Percentiles rank a stretch among this genome's conserved stretches.
Evolutionary conservation across 176 grass and related monocot species (phyloP).

Genomic region (Puya raimondii): DNA sequence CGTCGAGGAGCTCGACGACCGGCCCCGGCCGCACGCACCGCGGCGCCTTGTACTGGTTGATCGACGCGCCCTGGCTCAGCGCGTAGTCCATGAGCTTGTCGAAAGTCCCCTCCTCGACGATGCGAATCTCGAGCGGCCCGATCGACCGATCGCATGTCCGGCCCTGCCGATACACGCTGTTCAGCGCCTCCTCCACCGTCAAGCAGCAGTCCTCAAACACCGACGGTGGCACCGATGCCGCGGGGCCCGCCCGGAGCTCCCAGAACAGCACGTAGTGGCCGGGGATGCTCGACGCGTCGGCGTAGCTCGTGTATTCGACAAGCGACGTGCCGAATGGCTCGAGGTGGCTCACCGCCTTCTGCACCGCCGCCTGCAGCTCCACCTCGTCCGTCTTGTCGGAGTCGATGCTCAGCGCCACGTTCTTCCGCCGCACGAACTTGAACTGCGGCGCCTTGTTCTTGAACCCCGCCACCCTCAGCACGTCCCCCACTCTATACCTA

Average conservation of each 20-base stretch:
- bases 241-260: conserved; percentile 55
- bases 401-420: conserved; percentile 89
- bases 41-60: conserved; percentile 99
- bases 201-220: conserved; percentile 96
- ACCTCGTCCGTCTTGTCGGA: conserved; percentile 96
- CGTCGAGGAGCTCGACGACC: conserved; percentile 71
- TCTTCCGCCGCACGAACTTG: conserved; percentile 73
- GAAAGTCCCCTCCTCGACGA: conserved; percentile 86
- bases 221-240: conserved; percentile 48
- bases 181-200: conserved; percentile 76
- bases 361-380: conserved; percentile 88
- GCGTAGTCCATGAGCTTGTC: conserved; percentile 99
- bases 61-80: conserved; percentile 76
- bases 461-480: conserved; percentile 73
- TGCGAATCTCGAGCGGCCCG: conserved; percentile 76
- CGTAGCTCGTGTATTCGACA: conserved; percentile 92
- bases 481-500: conserved; percentile 92
- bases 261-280: conserved; percentile 97
- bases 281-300: conserved; percentile 54
- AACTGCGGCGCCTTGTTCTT: conserved; percentile 95
- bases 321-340: conserved; percentile 66
- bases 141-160: conserved; percentile 72
- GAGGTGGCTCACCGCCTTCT: conserved; percentile 54
- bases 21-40: conserved; percentile 74
- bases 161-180: conserved; percentile 89